Evolutionary conservation across 495 filamentous ascomycete species (phyloP).

Genomic region (Gamarada debralockiae): DNA sequence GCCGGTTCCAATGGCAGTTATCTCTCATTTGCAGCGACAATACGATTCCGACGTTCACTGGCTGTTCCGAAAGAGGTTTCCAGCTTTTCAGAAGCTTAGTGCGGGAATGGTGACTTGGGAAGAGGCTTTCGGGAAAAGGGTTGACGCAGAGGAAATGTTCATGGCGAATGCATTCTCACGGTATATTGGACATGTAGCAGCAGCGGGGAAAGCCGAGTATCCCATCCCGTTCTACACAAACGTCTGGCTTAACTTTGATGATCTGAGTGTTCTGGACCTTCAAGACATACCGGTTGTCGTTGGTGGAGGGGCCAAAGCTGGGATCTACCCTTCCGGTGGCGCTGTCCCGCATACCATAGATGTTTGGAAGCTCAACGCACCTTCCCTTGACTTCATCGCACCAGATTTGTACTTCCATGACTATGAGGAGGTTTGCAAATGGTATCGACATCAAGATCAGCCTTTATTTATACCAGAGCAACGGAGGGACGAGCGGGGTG

Average conservation of each 20-base stretch:
- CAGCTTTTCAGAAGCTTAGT: slow-evolving; percentile 27
- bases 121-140: slow-evolving; percentile 35
- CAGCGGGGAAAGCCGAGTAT: slow-evolving; percentile 38
- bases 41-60: slow-evolving; percentile 29
- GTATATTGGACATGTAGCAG: slow-evolving; percentile 39
- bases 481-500: slow-evolving; percentile 41
- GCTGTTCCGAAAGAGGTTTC: slow-evolving; percentile 29
- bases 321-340: slow-evolving; percentile 44
- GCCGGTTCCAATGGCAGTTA: slow-evolving; percentile 32
- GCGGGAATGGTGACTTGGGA: slow-evolving; percentile 29
- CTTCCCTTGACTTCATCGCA: slow-evolving; percentile 41
- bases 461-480: slow-evolving; percentile 49
- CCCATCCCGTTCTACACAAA: slow-evolving; percentile 45
- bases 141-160: slow-evolving; percentile 43
- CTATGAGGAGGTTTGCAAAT: slow-evolving; percentile 34
- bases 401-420: slow-evolving; percentile 46
- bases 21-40: slow-evolving; percentile 28
- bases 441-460: slow-evolving; percentile 41
- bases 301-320: slow-evolving; percentile 39
- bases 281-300: slow-evolving; percentile 32
- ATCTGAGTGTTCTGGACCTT: slow-evolving; percentile 24
- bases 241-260: slow-evolving; percentile 42
- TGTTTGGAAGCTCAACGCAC: slow-evolving; percentile 37
- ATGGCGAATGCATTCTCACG: slow-evolving; percentile 44
- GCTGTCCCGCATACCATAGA: slow-evolving; percentile 36